Evolutionary conservation across 805 yeast genomes (phyloP), one percentile per base, ranked within the genome.

Genomic region (Sugiyamaella floridensis): DNA sequence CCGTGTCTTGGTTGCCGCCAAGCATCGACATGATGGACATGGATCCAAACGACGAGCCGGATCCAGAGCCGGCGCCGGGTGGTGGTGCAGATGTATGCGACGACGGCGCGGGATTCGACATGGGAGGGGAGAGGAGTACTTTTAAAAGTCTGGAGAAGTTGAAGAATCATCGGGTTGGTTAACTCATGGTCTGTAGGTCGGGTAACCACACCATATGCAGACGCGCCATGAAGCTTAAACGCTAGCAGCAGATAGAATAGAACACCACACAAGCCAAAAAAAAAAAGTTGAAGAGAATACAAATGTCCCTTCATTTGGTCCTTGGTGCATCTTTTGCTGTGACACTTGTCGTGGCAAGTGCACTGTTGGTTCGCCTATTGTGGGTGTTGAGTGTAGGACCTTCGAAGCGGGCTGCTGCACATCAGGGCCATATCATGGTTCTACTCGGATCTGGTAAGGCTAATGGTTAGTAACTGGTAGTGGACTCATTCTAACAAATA

Each of bases 401-500:
- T 32, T 2, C 37, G 37, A 32, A 32, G 37, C 37, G 37, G n/a
- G 12, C 37, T 14, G 37, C 26, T 22, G 26, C 26, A 22, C n/a
- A 16, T 7, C 19, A 19, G 8, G 41, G 43, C 11, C 42, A 26
- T 43, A 11, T 49, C 6, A 49, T 49, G 52, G 32, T 49, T n/a
- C 43, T 49, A 4, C 19, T 49, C 18, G 52, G 52, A 41, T 49
- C 52, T 26, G 52, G 52, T 40, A 49, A 1, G 52, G n/a, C n/a
- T n/a, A n/a, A n/a, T n/a, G n/a, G n/a, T n/a, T n/a, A n/a, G n/a
- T n/a, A n/a, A n/a, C n/a, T n/a, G n/a, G n/a, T n/a, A n/a, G n/a
- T n/a, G n/a, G n/a, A n/a, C n/a, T n/a, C n/a, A 10, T 14, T 4
- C 37, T 32, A 32, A 32, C 37, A 32, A 22, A 22, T 97, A 0